Evolutionary conservation across 441 rosid species (phyloP).

Genomic region (Gossypium aridum): DNA sequence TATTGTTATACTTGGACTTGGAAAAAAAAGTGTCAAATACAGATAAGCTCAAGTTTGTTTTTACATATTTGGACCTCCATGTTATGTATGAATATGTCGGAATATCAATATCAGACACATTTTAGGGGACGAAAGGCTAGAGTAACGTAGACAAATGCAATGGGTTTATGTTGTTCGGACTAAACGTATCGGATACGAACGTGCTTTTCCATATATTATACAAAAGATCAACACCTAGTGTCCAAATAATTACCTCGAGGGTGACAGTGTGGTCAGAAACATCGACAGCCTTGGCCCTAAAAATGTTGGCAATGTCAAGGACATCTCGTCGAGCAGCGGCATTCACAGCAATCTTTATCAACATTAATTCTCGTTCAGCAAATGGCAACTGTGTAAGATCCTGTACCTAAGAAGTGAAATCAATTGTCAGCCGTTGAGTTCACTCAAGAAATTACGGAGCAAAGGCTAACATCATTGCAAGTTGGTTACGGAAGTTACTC

Average conservation of each 20-base stretch:
- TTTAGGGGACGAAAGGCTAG: too few species aligned
- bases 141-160: too few species aligned
- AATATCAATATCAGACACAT: too few species aligned
- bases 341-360: conserved; percentile 47
- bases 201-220: background rate
- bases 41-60: too few species aligned
- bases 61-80: too few species aligned
- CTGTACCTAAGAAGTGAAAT: conserved; percentile 1
- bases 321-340: conserved; percentile 60
- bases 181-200: too few species aligned
- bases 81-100: too few species aligned
- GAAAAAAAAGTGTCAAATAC: too few species aligned
- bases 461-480: background rate
- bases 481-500: background rate
- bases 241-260: conserved; percentile 39
- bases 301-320: conserved; percentile 64
- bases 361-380: conserved; percentile 42
- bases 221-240: background rate
- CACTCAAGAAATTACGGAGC: background rate
- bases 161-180: background rate
- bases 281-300: conserved; percentile 65
- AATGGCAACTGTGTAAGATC: conserved; percentile 62
- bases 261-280: conserved; percentile 74
- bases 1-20: background rate
- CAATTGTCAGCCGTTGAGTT: background rate